Evolutionary conservation across 140 eudicot genomes (phyloP), one percentile per base, ranked within the genome.

Genomic region (Cichorium intybus): DNA sequence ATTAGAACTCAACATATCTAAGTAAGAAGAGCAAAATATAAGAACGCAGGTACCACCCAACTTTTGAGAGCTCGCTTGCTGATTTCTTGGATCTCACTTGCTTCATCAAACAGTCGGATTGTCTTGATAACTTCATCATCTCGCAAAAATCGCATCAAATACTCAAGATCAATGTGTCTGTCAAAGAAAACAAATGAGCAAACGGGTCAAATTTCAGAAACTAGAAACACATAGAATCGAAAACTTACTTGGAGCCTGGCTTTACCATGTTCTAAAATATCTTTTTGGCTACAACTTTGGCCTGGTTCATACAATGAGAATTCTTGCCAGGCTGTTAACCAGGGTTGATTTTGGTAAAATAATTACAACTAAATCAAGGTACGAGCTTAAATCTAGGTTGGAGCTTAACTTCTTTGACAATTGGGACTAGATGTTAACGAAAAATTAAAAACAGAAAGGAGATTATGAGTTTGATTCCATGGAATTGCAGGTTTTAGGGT

Each of bases 251-350:
- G 9, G 80, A 73, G 15, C 70, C 77, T 10, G 65, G 73, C 43
- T 62, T 54, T 9, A 82, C 80, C 46, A 83, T 80, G 73, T 79
- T 83, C 24, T 10, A 26, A 41, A 79, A 83, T 11, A 83, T 76
- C 66, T 70, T 83, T 75, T 70, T 79, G 48, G 89, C 89, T 34
- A 82, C 89, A 68, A 35, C 47, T 31, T 83, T 79, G 18, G 89
- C 89, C 75, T 83, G 73, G 35, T 56, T 51, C n/a, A n/a, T n/a
- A n/a, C n/a, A n/a, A n/a, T n/a, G n/a, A n/a, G n/a, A n/a, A n/a
- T n/a, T n/a, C n/a, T n/a, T n/a, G n/a, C n/a, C n/a, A n/a, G n/a
- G n/a, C n/a, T n/a, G n/a, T n/a, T n/a, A n/a, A n/a, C n/a, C n/a
- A n/a, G n/a, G n/a, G n/a, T n/a, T n/a, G n/a, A n/a, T n/a, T n/a